Percentiles rank a stretch among this genome's conserved stretches.
Evolutionary conservation across 2,329 filamentous ascomycete genomes (phyloP).

Genomic region (Fusarium sp.): DNA sequence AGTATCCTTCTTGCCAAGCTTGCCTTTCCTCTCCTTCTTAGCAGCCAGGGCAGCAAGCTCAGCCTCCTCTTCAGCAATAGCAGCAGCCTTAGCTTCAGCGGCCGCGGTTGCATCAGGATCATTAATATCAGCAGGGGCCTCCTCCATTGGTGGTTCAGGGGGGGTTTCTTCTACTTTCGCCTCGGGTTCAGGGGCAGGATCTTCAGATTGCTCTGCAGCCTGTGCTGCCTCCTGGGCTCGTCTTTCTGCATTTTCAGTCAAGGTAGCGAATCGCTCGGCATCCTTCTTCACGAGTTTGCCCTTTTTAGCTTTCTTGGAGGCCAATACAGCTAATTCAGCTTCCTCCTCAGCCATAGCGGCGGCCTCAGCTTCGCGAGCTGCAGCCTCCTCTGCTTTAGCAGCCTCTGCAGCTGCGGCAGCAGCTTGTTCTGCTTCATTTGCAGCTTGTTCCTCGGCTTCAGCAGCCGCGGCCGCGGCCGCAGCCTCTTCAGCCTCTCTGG

Average conservation of each 20-base stretch:
- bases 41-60: conserved; percentile 57
- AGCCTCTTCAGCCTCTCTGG: conserved; percentile 42
- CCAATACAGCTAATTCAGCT: conserved; percentile 29
- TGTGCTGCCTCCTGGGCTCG: conserved; percentile 37
- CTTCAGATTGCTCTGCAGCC: conserved; percentile 46
- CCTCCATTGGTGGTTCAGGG: conserved; percentile 20
- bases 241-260: conserved; percentile 30
- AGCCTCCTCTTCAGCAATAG: conserved; percentile 50
- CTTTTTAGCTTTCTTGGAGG: conserved; percentile 37
- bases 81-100: conserved; percentile 25
- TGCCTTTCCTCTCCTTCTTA: conserved; percentile 62
- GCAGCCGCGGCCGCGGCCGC: conserved; percentile 34
- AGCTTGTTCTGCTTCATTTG: conserved; percentile 48
- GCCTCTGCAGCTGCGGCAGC: conserved; percentile 25
- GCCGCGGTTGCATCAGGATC: conserved; percentile 15
- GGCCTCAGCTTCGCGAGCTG: conserved; percentile 27
- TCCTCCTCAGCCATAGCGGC: conserved; percentile 33
- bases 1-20: conserved; percentile 59
- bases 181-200: conserved; percentile 5
- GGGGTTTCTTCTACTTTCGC: conserved; percentile 29
- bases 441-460: conserved; percentile 30
- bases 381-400: conserved; percentile 37
- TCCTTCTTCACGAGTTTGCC: conserved; percentile 37
- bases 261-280: conserved; percentile 32
- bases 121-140: conserved; percentile 16